Evolutionary conservation across 805 yeast genomes (phyloP), one percentile per base, ranked within the genome.

Genomic region (Ogataea parapolymorpha): DNA sequence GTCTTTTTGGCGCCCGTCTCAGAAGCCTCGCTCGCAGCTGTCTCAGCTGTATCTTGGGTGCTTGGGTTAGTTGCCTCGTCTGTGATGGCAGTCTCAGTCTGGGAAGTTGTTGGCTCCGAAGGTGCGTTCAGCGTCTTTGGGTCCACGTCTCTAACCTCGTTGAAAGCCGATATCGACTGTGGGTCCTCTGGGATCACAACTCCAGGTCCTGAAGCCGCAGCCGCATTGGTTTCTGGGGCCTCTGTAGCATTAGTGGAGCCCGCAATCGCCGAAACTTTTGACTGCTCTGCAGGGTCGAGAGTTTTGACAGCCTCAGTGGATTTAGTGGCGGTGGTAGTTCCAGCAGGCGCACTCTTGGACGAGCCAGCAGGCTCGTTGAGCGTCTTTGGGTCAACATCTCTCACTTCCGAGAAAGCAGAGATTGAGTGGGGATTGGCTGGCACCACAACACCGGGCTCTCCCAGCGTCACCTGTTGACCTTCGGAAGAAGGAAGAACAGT

Each of bases 381-480:
- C 37, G 75, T 70, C 60, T 75, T 67, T 22, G 82, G 77, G 53
- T 79, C 77, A 23, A 77, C 83, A 39, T 74, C 71, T 45, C 75
- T 67, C 17, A 80, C 71, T 50, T 79, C 74, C 34, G 65, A 62
- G 56, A 88, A 83, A 35, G 80, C 95, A 44, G 75, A 68, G 53
- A 86, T 76, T n/a, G 77, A 72, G 32, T 72, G 74, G 14, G 86
- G 73, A 56, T 84, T 74, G 30, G 66, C 54, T 35, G 91, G 91
- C 50, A 84, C 59, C 27, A 68, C 74, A 45, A 85, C 72, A 34
- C 95, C 95, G 22, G 93, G 88, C 55, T 84, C 90, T 36, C 87
- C 85, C 26, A 69, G 49, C 41, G 73, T 53, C 7, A 72, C 60
- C 44, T 66, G 65, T 36, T 71, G 71, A 18, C 68, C 71, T 48